Percentiles rank a stretch among this genome's conserved stretches.
Evolutionary conservation across 2,329 filamentous ascomycete species (phyloP).

Genomic region (Diaporthe vexans): DNA sequence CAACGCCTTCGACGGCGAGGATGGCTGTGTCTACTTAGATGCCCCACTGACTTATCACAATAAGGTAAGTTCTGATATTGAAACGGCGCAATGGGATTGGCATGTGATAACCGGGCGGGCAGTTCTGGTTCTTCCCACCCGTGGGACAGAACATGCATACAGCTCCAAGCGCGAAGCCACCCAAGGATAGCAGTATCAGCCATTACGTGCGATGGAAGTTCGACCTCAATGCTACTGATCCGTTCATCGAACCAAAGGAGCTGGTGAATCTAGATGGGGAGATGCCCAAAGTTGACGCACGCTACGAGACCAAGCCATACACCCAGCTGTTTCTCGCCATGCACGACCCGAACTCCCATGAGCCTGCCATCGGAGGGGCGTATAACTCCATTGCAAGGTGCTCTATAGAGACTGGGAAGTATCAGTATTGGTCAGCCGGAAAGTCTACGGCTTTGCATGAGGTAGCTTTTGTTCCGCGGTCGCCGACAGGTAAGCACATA

Average conservation of each 20-base stretch:
- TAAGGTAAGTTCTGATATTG: neutral
- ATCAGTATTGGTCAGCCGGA: conserved; percentile 36
- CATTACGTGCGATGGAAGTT: conserved; percentile 38
- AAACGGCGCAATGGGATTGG: neutral
- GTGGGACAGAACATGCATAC: conserved; percentile 35
- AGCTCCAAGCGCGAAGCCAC: conserved; percentile 27
- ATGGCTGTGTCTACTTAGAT: conserved; percentile 31
- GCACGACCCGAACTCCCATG: conserved; percentile 35
- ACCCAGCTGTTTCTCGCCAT: conserved; percentile 33
- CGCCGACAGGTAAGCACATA: conserved; percentile 2
- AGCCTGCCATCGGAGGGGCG: conserved; percentile 31
- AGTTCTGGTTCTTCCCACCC: conserved; percentile 37
- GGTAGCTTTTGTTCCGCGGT: conserved; percentile 35
- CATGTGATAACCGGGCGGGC: neutral
- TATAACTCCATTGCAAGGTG: conserved; percentile 36
- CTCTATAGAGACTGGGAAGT: conserved; percentile 29
- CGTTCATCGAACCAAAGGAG: conserved; percentile 17
- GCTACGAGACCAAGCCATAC: conserved; percentile 30
- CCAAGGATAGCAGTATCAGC: conserved; percentile 20
- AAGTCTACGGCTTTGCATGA: conserved; percentile 29
- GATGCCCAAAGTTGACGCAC: conserved; percentile 31
- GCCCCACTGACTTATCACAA: conserved; percentile 34
- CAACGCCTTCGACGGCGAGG: conserved; percentile 33
- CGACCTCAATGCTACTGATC: conserved; percentile 18
- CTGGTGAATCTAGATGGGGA: conserved; percentile 34